Base-by-base conservation (phyloP, 148 eudicot species). In the Arctostaphylos glauca region DNA sequence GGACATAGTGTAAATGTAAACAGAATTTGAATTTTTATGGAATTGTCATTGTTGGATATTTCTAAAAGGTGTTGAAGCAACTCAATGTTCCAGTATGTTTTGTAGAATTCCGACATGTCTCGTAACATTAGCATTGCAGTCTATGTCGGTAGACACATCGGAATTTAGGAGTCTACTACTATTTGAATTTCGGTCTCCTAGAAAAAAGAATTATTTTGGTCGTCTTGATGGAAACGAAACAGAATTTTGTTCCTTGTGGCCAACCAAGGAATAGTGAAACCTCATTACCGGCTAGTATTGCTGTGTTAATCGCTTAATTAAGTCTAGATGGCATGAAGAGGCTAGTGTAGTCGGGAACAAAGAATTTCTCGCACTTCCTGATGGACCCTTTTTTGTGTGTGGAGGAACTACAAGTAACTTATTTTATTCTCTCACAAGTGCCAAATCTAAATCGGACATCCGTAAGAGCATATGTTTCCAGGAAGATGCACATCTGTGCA, bases 191-290 rank as follows among this genome's bases (percentile, higher is more conserved):
- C 3, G 5, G 41, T 64, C 70, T 64, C 70, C 70, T 21, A 64
- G 43, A 13, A 64, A 10, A 18, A 14, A 9, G 10, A 64, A 23
- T 21, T 25, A 31, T 64, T 64, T 64, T 23, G 41, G 9, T 9
- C 9, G 70, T 21, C 23, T 64, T 64, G 38, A 38, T 21, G 70
- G 31, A 25, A 64, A 12, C 15, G 5, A 25, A 64, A 64, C 43
- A 4, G 15, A 64, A 25, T 64, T 73, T 44, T 2, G 21, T 19
- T 19, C n/a, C 10, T 48, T 50, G 23, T 5, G 38, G 10, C 77
- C 21, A 74, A 47, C 77, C 55, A n/a, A 74, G 77, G 25, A 74
- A 75, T 23, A 31, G 21, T 75, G 14, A 75, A 49, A 23, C 25
- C 58, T 31, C 58, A 75, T 75, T 75, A n/a, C 58, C 16, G 10